Base-by-base conservation (phyloP, 768 basidiomycete genomes). In the Strobilomyces dryophilus region DNA sequence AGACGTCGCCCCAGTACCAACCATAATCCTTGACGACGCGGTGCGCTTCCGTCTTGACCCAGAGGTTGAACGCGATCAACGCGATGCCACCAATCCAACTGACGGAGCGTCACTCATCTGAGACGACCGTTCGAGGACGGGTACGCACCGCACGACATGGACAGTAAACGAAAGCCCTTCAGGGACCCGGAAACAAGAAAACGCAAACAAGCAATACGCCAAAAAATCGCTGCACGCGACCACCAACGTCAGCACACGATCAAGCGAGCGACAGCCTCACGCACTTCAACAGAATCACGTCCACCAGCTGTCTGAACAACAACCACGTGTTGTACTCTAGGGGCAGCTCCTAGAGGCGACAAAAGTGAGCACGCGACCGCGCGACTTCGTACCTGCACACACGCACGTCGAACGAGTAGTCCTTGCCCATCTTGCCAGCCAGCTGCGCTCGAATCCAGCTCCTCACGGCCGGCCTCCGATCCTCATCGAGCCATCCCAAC, bases 21-120 rank as follows among this genome's bases (percentile, higher is more conserved):
- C 94, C 95, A 60, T 95, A 98, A 64, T 98, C 95, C 62, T 97
- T 98, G 55, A 98, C 94, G 45, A 98, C 92, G 49, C 92, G 81
- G 68, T 99, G 97, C 1, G 97, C 97, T 65, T 98, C 95, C 2
- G 89, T 90, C 68, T 99, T 99, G 57, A 99, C 93, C 94, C 95
- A 98, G 34, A 98, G 79, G 69, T 99, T 98, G 78, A 98, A 98
- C 20, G 79, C 80, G 66, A 98, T 93, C 24, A 99, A 74, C 1
- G 82, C 79, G 54, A 90, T 67, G 5, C 97, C 97, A 20, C 87
- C 87, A 42, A 88, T 71, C 95, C 95, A 99, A 60, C 92, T 92
- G 52, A 3, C 52, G 20, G 44, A 37, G 42, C 32, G 52, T 61
- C 43, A 56, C 36, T 51, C 57, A 0, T 2, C 9, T n/a, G 41